These are phyloP conservation scores for Aquilaria malaccensis DNA, from an alignment of 345 rosid genomes.

Conservation along the genomic window DNA sequence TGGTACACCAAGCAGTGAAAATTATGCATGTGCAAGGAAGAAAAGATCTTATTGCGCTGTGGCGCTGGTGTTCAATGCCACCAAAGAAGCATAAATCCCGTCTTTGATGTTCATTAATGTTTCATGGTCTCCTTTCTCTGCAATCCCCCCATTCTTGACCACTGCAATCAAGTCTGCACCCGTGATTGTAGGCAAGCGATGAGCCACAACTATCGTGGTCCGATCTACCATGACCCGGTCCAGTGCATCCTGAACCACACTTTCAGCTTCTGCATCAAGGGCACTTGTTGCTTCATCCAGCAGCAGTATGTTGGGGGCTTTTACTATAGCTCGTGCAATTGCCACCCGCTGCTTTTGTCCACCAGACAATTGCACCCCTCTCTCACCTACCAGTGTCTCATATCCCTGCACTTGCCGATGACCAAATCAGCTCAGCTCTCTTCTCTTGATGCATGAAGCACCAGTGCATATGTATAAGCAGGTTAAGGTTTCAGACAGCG, in stretches of 20 bases:
- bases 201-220: conserved; percentile 44
- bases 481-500: too few species aligned
- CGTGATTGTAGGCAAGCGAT: conserved; percentile 41
- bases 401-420: conserved; percentile 34
- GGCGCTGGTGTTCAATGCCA: conserved; percentile 30
- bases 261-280: conserved; percentile 43
- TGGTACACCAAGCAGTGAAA: too few species aligned
- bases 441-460: too few species aligned
- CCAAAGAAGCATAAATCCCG: conserved; percentile 34
- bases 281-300: conserved; percentile 62
- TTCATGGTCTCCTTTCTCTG: conserved; percentile 48
- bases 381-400: conserved; percentile 41
- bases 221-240: conserved; percentile 34
- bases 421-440: not conserved
- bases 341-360: conserved; percentile 58
- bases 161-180: conserved; percentile 48
- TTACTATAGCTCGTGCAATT: conserved; percentile 46
- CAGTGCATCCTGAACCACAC: conserved; percentile 42
- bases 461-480: too few species aligned
- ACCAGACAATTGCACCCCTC: conserved; percentile 44
- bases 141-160: conserved; percentile 42
- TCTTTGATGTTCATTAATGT: conserved; percentile 25
- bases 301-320: conserved; percentile 38
- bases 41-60: conserved; percentile 6
- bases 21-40: too few species aligned